A percentile compares a stretch with the other conserved stretches of the same genome.
These are phyloP conservation scores for Nidularia sp. DNA, from an alignment of 768 basidiomycete species.

Conservation along the genomic window DNA sequence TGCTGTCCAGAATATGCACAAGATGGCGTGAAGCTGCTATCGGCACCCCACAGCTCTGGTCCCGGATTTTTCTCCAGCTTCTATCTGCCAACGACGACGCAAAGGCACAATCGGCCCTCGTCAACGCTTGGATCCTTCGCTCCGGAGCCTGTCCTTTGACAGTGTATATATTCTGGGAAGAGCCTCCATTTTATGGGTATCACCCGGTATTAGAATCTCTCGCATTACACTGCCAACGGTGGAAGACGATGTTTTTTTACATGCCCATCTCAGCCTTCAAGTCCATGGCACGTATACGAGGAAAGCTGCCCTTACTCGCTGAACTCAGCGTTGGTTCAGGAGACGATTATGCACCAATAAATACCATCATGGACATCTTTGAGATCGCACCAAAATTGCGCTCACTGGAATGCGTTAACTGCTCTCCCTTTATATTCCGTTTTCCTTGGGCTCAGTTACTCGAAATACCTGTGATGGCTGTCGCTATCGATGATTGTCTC, in stretches of 20 bases:
- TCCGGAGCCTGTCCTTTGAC: slow-evolving; percentile 27
- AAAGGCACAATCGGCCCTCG: slow-evolving; percentile 14
- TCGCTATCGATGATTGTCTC: slow-evolving; percentile 24
- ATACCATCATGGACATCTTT: slow-evolving; percentile 20
- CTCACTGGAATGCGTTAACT: slow-evolving; percentile 29
- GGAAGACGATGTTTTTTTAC: slow-evolving; percentile 29
- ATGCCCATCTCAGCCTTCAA: slow-evolving; percentile 25
- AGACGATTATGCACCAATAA: slow-evolving; percentile 14
- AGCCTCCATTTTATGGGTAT: slow-evolving; percentile 17
- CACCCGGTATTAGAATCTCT: slow-evolving; percentile 26
- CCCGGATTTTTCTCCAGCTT: slow-evolving; percentile 29
- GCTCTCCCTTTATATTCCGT: slow-evolving; percentile 24
- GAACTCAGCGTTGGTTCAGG: slow-evolving; percentile 27
- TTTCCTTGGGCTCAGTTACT: slow-evolving; percentile 29
- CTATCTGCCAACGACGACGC: slow-evolving; percentile 8
- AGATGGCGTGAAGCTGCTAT: slow-evolving; percentile 36
- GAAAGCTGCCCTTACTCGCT: slow-evolving; percentile 22
- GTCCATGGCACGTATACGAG: slow-evolving; percentile 18
- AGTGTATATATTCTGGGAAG: slow-evolving; percentile 28
- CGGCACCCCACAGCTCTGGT: slow-evolving; percentile 34
- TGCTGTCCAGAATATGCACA: slow-evolving; percentile 32
- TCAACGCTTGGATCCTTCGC: slow-evolving; percentile 26
- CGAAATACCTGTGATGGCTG: slow-evolving; percentile 25
- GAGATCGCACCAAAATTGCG: slow-evolving; percentile 21
- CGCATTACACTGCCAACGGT: slow-evolving; percentile 22